phyloP scores from a whole-genome alignment of 257 asterid genomes.

The Gardenia jasminoides region DNA sequence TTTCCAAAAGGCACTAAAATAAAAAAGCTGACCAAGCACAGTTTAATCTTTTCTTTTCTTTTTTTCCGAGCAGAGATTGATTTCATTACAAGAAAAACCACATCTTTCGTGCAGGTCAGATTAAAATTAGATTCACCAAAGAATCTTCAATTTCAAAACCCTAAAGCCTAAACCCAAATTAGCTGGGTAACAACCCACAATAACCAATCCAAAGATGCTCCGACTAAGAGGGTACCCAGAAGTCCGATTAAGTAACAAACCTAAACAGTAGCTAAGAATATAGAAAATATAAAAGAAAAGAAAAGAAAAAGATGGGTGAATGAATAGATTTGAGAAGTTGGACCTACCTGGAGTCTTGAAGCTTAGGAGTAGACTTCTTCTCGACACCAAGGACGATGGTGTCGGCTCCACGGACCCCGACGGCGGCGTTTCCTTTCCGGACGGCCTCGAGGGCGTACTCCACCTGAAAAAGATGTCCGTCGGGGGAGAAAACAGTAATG shows the following conservation, averaged over 20 bases:
- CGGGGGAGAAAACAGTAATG: conserved; percentile 94
- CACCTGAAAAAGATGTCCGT: conserved; percentile 93
- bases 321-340: neutral
- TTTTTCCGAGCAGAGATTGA: neutral
- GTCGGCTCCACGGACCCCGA: conserved; percentile 89
- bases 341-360: conserved; percentile 82
- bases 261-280: neutral
- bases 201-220: neutral
- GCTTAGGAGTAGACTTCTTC: conserved; percentile 94
- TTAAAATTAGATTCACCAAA: neutral
- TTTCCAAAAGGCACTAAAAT: neutral
- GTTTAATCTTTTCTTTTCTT: no score
- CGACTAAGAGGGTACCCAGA: neutral
- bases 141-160: neutral
- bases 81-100: neutral
- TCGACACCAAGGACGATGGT: conserved; percentile 91
- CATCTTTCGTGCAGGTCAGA: neutral
- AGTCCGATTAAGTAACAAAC: neutral
- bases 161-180: conserved; percentile 6
- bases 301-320: neutral
- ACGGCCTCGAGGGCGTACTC: conserved; percentile 98
- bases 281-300: neutral
- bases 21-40: neutral
- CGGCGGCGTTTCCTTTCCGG: conserved; percentile 95
- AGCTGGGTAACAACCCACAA: neutral